Conservation (phyloP, 208 protist species). For the Porcisia hertigi region DNA sequence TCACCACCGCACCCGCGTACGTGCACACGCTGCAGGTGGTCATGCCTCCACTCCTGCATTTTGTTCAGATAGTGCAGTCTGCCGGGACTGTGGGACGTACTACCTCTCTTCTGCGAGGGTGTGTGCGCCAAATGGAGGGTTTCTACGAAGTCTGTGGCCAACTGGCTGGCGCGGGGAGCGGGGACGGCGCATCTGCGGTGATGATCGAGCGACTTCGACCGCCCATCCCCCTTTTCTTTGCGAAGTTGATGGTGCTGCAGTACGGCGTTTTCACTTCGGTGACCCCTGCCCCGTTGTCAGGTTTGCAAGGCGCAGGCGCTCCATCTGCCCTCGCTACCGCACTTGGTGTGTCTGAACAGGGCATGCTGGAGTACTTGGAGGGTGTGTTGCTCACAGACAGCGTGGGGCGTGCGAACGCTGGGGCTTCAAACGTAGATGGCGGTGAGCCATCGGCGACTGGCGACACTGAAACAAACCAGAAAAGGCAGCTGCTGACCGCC, state of each 20-base stretch:
- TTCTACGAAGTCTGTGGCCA: constrained; percentile 28
- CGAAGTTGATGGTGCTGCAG: constrained; percentile 28
- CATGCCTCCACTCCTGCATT: constrained; percentile 33
- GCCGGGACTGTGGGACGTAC: constrained; percentile 21
- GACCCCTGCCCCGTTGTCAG: not conserved
- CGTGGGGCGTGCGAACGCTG: not conserved
- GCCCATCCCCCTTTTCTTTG: constrained; percentile 21
- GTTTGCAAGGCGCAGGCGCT: not conserved
- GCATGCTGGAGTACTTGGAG: constrained; percentile 18
- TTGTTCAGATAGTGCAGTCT: constrained; percentile 27
- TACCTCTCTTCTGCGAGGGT: constrained; percentile 28
- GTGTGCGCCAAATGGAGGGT: constrained; percentile 32
- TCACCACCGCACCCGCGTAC: constrained; percentile 24
- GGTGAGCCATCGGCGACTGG: not conserved
- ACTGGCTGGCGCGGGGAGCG: not conserved
- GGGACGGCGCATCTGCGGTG: not conserved
- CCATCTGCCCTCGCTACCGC: constrained; percentile 1
- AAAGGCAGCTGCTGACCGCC: not conserved
- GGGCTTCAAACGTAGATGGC: not conserved
- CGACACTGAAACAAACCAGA: not conserved
- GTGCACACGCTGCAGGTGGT: constrained; percentile 26
- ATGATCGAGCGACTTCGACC: constrained; percentile 21
- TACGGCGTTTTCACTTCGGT: constrained; percentile 9
- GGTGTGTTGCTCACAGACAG: constrained; percentile 19
- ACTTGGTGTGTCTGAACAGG: constrained; percentile 16